Conservation (phyloP, 306 rosid genomes). For the Ochetophila trinervis region DNA sequence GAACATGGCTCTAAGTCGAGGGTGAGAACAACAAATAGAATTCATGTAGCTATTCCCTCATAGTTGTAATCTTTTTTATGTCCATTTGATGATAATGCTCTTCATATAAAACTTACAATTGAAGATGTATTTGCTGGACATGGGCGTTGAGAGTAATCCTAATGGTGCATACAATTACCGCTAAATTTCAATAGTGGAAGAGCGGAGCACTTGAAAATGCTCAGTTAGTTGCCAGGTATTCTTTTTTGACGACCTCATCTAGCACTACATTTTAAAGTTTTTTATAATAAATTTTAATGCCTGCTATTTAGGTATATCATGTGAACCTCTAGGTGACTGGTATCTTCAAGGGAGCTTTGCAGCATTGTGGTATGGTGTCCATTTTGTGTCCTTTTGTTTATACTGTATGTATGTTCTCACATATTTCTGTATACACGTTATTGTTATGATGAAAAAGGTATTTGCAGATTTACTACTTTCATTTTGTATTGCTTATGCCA, state of each 20-base stretch:
- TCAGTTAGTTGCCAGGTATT: constrained; percentile 34
- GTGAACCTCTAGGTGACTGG: constrained; percentile 25
- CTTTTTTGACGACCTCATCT: constrained; percentile 19
- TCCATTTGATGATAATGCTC: constrained; percentile 12
- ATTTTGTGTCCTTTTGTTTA: not conserved
- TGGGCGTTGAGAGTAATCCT: constrained; percentile 23
- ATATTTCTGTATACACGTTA: not conserved
- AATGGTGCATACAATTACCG: constrained; percentile 26
- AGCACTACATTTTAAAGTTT: constrained; percentile 8
- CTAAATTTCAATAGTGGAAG: constrained; percentile 22
- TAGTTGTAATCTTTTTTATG: not conserved
- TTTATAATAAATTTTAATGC: constrained; percentile 12
- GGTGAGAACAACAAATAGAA: not conserved
- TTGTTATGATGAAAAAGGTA: no score
- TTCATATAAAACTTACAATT: constrained; percentile 17
- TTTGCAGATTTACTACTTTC: no score
- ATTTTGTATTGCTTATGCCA: no score
- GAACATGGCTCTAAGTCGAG: not conserved
- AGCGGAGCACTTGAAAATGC: not conserved
- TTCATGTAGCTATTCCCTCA: not conserved
- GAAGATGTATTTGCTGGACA: constrained; percentile 33
- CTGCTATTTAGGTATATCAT: constrained; percentile 31
- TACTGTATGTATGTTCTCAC: not conserved
- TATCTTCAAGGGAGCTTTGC: constrained; percentile 26
- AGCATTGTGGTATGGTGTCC: constrained; percentile 19